phyloP scores from a whole-genome alignment of 306 rosid species.

The Medicago lupulina region DNA sequence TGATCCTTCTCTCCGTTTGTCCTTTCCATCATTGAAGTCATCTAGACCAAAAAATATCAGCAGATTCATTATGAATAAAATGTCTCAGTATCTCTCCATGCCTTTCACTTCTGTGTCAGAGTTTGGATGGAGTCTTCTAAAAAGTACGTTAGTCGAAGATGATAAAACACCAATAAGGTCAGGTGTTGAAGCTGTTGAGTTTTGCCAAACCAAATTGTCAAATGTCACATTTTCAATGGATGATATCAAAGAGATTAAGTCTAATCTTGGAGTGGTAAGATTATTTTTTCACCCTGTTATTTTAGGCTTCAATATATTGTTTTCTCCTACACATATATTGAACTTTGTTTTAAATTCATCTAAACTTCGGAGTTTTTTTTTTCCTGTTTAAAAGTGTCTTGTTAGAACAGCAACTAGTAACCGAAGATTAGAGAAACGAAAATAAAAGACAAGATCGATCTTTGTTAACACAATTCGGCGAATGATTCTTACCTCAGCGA shows the following conservation, averaged over 20 bases:
- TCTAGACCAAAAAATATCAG: neutral
- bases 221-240: slow-evolving; percentile 21
- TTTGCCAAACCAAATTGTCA: neutral
- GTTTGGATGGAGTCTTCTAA: slow-evolving; percentile 7
- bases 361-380: neutral
- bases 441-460: no score
- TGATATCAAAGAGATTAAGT: slow-evolving; percentile 33
- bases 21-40: slow-evolving; percentile 26
- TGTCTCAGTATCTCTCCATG: slow-evolving; percentile 9
- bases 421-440: no score
- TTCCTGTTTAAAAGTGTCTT: no score
- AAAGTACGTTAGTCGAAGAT: slow-evolving; percentile 17
- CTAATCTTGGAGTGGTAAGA: slow-evolving; percentile 39
- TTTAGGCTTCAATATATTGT: neutral
- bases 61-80: neutral
- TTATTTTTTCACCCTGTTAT: neutral
- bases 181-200: neutral
- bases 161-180: slow-evolving; percentile 35
- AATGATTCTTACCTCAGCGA: no score
- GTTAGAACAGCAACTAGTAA: no score
- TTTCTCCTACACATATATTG: neutral
- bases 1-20: slow-evolving; percentile 27
- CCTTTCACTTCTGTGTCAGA: slow-evolving; percentile 13
- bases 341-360: neutral
- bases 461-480: no score